phyloP scores from a whole-genome alignment of 345 rosid genomes.

The Toxicodendron radicans region DNA sequence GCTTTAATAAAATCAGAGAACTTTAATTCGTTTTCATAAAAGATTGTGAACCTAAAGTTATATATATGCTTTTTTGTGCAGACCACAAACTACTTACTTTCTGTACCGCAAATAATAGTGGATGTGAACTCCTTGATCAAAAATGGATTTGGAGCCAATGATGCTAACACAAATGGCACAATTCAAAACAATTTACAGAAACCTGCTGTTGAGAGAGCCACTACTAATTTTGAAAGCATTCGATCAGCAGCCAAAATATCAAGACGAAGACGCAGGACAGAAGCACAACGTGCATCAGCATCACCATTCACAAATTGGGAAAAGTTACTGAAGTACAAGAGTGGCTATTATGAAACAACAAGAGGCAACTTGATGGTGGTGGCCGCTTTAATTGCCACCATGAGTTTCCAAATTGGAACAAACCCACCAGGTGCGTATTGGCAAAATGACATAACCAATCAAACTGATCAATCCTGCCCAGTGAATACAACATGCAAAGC shows the following conservation, averaged over 20 bases:
- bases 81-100: slow-evolving; percentile 24
- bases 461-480: neutral
- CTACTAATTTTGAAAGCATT: too few relatives aligned
- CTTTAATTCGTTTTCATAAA: too few relatives aligned
- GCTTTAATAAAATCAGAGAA: too few relatives aligned
- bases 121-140: slow-evolving; percentile 21
- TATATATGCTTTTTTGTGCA: slow-evolving; percentile 20
- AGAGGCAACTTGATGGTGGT: slow-evolving; percentile 38
- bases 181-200: slow-evolving; percentile 15
- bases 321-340: neutral
- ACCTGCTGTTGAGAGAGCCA: neutral
- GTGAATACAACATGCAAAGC: neutral
- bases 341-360: slow-evolving; percentile 22
- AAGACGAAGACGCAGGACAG: too few relatives aligned
- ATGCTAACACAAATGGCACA: slow-evolving; percentile 22
- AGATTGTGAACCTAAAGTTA: too few relatives aligned
- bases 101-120: slow-evolving; percentile 11
- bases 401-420: slow-evolving; percentile 36
- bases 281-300: slow-evolving; percentile 12
- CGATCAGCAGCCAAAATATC: too few relatives aligned
- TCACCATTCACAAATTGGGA: neutral
- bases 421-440: slow-evolving; percentile 35
- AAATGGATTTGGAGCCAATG: slow-evolving; percentile 26
- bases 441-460: slow-evolving; percentile 13
- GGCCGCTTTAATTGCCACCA: slow-evolving; percentile 34